A percentile compares a stretch with the other conserved stretches of the same genome.
Evolutionary conservation across 2,329 filamentous ascomycete species (phyloP).

Genomic region (Aspergillus pseudoterreus): DNA sequence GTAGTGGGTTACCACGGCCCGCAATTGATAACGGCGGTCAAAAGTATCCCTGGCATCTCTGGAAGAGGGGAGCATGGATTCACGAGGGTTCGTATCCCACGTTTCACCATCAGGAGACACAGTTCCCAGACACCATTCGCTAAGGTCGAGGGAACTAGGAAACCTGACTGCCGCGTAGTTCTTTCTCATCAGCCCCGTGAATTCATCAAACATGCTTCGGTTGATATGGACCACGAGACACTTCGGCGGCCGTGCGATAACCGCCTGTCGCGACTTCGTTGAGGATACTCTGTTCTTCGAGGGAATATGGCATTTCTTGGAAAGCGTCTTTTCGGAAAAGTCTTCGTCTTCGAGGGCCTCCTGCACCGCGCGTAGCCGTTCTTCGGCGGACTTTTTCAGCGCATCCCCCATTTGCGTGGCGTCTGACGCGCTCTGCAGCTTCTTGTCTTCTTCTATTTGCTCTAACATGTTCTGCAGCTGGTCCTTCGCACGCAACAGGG

Average conservation of each 20-base stretch:
- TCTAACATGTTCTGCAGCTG: conserved; percentile 48
- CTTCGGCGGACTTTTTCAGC: conserved; percentile 39
- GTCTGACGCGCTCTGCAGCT: conserved; percentile 16
- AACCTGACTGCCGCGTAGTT: conserved; percentile 78
- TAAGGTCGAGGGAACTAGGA: conserved; percentile 69
- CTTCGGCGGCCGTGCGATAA: conserved; percentile 76
- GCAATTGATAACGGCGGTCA: conserved; percentile 64
- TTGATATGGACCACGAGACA: conserved; percentile 86
- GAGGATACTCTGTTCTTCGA: conserved; percentile 67
- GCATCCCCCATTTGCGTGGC: conserved; percentile 30
- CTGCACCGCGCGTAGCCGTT: conserved; percentile 63
- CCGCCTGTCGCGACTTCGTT: conserved; percentile 86
- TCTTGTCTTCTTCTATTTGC: conserved; percentile 37
- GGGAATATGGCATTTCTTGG: conserved; percentile 62
- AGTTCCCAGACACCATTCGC: conserved; percentile 78
- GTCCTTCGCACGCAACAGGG: conserved; percentile 59
- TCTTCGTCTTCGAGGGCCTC: conserved; percentile 73
- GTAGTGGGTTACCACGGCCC: conserved; percentile 82
- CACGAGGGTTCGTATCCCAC: conserved; percentile 66
- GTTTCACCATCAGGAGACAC: conserved; percentile 50
- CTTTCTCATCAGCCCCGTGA: conserved; percentile 74
- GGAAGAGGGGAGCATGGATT: conserved; percentile 68
- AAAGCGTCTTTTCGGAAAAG: conserved; percentile 67
- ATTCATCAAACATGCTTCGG: conserved; percentile 83
- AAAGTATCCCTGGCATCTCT: conserved; percentile 52